Conservation (phyloP, 2,329 filamentous ascomycete genomes). For the Raffaelea ambrosiae region DNA sequence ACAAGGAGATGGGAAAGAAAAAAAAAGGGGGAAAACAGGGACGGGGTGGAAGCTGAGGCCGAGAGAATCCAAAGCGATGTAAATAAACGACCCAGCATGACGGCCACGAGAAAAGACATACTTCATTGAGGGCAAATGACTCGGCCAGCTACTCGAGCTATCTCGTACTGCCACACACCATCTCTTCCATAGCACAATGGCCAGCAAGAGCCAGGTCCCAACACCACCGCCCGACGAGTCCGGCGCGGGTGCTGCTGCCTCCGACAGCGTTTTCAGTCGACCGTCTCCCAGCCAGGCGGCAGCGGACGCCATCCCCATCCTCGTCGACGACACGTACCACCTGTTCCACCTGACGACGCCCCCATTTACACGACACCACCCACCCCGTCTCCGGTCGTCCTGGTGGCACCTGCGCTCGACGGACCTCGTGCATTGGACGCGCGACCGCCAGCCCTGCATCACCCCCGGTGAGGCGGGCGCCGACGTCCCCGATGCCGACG, state of each 20-base stretch:
- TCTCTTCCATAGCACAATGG: no score
- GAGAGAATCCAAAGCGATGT: neutral
- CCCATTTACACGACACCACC: constrained; percentile 23
- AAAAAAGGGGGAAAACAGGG: neutral
- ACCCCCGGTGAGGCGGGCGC: constrained; percentile 13
- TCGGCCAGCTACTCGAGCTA: no score
- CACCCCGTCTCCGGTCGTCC: constrained; percentile 20
- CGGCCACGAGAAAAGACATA: neutral
- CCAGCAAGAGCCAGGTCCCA: no score
- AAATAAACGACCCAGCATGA: neutral
- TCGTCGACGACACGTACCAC: constrained; percentile 27
- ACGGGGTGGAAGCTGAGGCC: neutral
- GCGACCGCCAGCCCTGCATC: constrained; percentile 18
- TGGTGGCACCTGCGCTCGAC: constrained; percentile 23
- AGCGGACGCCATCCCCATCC: constrained; percentile 26
- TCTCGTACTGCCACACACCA: no score
- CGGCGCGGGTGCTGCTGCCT: no score
- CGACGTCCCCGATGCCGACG: constrained; percentile 23
- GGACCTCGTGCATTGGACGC: constrained; percentile 21
- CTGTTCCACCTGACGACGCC: constrained; percentile 26
- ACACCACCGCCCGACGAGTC: constrained; percentile 19
- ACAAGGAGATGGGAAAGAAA: neutral
- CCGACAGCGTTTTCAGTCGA: constrained; percentile 22
- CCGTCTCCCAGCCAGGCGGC: constrained; percentile 20
- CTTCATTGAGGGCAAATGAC: no score